A percentile compares a stretch with the other conserved stretches of the same genome.
These are phyloP conservation scores for Metarhizium rileyi DNA, from an alignment of 2,329 filamentous ascomycete genomes.

Conservation along the genomic window DNA sequence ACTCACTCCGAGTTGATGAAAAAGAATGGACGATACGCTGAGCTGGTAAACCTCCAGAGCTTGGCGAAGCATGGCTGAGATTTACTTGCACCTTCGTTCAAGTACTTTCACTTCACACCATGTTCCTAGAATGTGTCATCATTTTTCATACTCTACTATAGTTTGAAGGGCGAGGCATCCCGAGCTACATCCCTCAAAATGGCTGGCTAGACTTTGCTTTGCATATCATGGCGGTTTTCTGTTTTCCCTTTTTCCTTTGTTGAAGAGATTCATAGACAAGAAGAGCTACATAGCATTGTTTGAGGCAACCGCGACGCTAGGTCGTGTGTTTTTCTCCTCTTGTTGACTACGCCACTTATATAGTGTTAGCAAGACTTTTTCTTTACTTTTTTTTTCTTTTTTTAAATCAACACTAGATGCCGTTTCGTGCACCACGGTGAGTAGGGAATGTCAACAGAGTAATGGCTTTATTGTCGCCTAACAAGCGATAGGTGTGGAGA, in stretches of 20 bases:
- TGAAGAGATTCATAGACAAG: background rate
- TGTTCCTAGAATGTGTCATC: too few relatives aligned
- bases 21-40: slow-evolving; percentile 62
- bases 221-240: background rate
- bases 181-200: background rate
- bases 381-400: too few relatives aligned
- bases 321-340: background rate
- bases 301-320: background rate
- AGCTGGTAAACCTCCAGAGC: slow-evolving; percentile 73
- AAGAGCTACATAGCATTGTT: background rate
- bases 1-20: slow-evolving; percentile 66
- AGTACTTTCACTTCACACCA: background rate
- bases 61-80: slow-evolving; percentile 46
- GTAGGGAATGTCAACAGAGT: too few relatives aligned
- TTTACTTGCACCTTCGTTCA: background rate
- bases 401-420: too few relatives aligned
- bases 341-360: too few relatives aligned
- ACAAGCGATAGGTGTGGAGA: background rate
- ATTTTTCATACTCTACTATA: background rate
- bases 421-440: too few relatives aligned
- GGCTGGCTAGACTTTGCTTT: slow-evolving; percentile 3
- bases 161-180: background rate
- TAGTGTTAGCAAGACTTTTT: too few relatives aligned
- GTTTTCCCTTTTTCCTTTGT: background rate
- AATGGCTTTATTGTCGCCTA: background rate